These are phyloP conservation scores for Leccinum subtestaceum DNA, from an alignment of 768 basidiomycete species.

Conservation along the genomic window DNA sequence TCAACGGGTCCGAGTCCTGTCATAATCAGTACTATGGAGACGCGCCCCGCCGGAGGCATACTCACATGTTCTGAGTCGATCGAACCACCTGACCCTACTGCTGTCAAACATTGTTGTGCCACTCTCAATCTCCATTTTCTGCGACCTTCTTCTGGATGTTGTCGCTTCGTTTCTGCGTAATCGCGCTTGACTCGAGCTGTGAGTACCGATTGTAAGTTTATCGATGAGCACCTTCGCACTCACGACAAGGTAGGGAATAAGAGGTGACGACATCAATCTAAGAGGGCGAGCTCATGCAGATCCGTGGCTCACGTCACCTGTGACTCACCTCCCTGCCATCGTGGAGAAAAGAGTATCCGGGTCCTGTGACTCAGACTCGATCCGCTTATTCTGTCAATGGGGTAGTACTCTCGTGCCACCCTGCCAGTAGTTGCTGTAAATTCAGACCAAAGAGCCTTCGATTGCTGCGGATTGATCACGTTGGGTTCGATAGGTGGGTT, in stretches of 20 bases:
- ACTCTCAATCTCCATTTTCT: constrained; percentile 54
- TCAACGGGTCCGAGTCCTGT: constrained; percentile 16
- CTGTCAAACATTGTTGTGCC: constrained; percentile 49
- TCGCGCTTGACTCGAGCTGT: constrained; percentile 33
- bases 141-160: constrained; percentile 52
- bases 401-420: not conserved
- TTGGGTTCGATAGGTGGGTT: not conserved
- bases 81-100: constrained; percentile 19
- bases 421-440: too few species aligned
- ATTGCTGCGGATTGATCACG: not conserved
- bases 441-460: not conserved
- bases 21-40: not conserved
- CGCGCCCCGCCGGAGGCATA: too few species aligned
- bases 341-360: not conserved
- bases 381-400: not conserved
- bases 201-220: not conserved
- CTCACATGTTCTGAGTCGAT: constrained; percentile 7
- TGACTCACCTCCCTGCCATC: not conserved
- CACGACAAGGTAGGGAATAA: constrained; percentile 20
- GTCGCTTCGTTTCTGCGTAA: constrained; percentile 45
- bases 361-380: not conserved
- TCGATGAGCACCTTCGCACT: constrained; percentile 4
- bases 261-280: constrained; percentile 19
- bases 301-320: not conserved
- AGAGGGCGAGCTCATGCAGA: not conserved